phyloP scores from a whole-genome alignment of 2,329 filamentous ascomycete species.

The Didymella lethalis region DNA sequence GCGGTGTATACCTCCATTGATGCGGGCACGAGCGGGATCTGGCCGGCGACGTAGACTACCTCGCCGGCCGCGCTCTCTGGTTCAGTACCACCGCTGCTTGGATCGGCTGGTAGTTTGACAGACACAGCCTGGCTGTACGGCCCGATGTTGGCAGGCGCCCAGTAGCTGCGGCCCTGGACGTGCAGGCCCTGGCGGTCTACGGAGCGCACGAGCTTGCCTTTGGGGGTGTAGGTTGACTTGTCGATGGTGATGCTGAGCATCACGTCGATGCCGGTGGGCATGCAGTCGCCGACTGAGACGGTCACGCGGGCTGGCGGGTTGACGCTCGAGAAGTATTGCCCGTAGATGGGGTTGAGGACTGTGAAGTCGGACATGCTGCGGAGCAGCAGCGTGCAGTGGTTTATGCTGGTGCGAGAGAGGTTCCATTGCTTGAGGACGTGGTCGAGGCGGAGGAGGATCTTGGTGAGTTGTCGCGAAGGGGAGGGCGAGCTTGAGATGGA shows the following conservation, averaged over 20 bases:
- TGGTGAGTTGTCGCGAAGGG: slow-evolving; percentile 45
- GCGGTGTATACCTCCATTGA: slow-evolving; percentile 69
- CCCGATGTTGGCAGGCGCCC: slow-evolving; percentile 97
- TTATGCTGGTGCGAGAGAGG: slow-evolving; percentile 41
- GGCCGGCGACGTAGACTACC: slow-evolving; percentile 78
- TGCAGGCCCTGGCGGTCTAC: slow-evolving; percentile 68
- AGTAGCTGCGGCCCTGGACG: slow-evolving; percentile 93
- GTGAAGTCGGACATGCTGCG: slow-evolving; percentile 82
- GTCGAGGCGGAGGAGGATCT: slow-evolving; percentile 51
- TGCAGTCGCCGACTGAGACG: slow-evolving; percentile 73
- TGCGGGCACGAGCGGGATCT: slow-evolving; percentile 85
- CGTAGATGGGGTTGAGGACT: slow-evolving; percentile 77
- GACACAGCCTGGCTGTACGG: slow-evolving; percentile 91
- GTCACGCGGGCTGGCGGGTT: slow-evolving; percentile 89
- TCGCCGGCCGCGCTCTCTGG: slow-evolving; percentile 1
- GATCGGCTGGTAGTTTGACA: slow-evolving; percentile 50
- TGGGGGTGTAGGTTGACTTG: slow-evolving; percentile 24
- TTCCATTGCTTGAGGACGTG: slow-evolving; percentile 35
- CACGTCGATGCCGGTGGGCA: slow-evolving; percentile 68
- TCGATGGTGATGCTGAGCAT: slow-evolving; percentile 64
- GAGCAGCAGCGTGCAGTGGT: slow-evolving; percentile 70
- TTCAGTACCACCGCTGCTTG: neutral
- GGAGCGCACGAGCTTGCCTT: slow-evolving; percentile 28
- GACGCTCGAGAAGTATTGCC: slow-evolving; percentile 73
- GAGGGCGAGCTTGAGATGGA: slow-evolving; percentile 3